A percentile compares a stretch with the other conserved stretches of the same genome.
These are phyloP conservation scores for Agaricus subrufescens DNA, from an alignment of 768 basidiomycete genomes.

Conservation along the genomic window DNA sequence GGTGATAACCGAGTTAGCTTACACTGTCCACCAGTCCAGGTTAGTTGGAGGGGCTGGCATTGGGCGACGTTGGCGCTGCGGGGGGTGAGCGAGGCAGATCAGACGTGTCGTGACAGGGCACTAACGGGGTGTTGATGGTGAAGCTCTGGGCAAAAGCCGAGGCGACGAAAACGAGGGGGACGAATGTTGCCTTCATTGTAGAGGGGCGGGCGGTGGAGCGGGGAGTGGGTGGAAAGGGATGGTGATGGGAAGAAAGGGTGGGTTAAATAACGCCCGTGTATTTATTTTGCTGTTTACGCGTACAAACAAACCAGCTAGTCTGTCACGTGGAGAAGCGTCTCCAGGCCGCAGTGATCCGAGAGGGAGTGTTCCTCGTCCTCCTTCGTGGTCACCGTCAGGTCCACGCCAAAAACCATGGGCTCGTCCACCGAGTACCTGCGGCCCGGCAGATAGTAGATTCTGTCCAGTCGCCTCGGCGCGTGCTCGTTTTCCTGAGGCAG, in stretches of 20 bases:
- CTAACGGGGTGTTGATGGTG: conserved; percentile 71
- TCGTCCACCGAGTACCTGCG: conserved; percentile 47
- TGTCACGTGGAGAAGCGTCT: conserved; percentile 29
- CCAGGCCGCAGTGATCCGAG: conserved; percentile 68
- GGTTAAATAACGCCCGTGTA: not conserved
- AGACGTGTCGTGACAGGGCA: conserved; percentile 10
- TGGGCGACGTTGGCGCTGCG: conserved; percentile 41
- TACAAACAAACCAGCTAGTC: conserved; percentile 7
- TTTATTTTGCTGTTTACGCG: conserved; percentile 1
- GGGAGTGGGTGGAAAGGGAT: conserved; percentile 19
- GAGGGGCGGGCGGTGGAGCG: conserved; percentile 19
- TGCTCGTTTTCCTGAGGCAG: conserved; percentile 29
- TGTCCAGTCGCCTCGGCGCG: conserved; percentile 60
- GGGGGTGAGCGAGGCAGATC: conserved; percentile 7
- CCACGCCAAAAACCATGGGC: conserved; percentile 54
- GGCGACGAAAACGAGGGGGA: conserved; percentile 36
- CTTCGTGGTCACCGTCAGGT: conserved; percentile 36
- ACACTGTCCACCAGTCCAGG: conserved; percentile 57
- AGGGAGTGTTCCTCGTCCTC: conserved; percentile 36
- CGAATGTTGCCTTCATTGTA: conserved; percentile 46
- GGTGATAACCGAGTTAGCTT: conserved; percentile 17
- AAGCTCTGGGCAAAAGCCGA: conserved; percentile 42
- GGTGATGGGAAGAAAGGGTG: too few relatives aligned
- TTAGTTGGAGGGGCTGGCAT: conserved; percentile 53
- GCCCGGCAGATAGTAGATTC: conserved; percentile 51